Base-by-base conservation (phyloP, 805 yeast species). In the Saccharomycopsis lassenensis region DNA sequence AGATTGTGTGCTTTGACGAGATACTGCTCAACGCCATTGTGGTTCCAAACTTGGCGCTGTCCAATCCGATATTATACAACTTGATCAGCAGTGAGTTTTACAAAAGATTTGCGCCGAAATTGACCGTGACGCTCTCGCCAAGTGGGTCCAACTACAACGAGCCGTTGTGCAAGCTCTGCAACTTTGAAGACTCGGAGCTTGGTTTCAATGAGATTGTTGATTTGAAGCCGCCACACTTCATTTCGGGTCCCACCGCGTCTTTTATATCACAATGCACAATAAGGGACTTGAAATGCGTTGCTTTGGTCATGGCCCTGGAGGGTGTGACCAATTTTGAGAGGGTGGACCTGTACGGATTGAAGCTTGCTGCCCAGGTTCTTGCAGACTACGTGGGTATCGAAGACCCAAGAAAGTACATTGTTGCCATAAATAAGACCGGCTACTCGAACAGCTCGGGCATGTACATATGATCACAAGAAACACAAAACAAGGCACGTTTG, bases 321-420 rank as follows among this genome's bases (percentile, higher is more conserved):
- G 83, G 83, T 4, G 75, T 71, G 15, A 59, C 67, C 2, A 79
- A 78, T 2, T 72, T 59, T 50, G 81, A 75, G 44, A 74, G 69
- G 46, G 52, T 72, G 7, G 65, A 63, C 41, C 51, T 52, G 5
- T 71, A 67, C 43, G 31, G 44, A 10, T 12, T 40, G 15, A 8
- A 12, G 10, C 21, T 24, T 19, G 36, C 40, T 4, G 29, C 26
- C 1, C 19, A 24, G 11, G 10, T 41, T 15, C 32, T 40, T 17
- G 10, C 10, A 14, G 14, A 29, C 11, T 35, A 29, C 18, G 12
- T 35, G 5, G 19, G 32, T 8, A 16, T 29, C n/a, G n/a, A n/a
- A n/a, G n/a, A n/a, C n/a, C n/a, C n/a, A n/a, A n/a, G n/a, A n/a
- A n/a, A n/a, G n/a, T n/a, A n/a, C n/a, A 10, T 12, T 17, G 32